Evolutionary conservation across 108 stramenopile genomes (phyloP).

Genomic region (Thalassiosira profunda): DNA sequence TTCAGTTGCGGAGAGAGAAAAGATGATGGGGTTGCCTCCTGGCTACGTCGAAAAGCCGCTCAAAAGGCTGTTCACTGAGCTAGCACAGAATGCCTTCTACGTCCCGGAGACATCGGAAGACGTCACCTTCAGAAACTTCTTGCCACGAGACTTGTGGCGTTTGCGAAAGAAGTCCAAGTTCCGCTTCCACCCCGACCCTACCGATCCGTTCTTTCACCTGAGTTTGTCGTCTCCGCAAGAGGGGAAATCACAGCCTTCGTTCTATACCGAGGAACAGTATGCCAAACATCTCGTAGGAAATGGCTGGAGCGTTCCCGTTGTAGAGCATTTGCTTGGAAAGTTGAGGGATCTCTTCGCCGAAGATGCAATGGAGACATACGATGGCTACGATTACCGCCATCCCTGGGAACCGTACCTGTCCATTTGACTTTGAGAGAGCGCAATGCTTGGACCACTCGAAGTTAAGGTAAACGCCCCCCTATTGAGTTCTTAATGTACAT

Average conservation of each 20-base stretch:
- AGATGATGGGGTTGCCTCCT: slow-evolving; percentile 34
- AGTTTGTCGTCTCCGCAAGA: slow-evolving; percentile 26
- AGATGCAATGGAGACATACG: neutral
- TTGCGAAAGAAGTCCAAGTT: slow-evolving; percentile 25
- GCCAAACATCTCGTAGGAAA: slow-evolving; percentile 45
- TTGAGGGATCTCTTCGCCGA: neutral
- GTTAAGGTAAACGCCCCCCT: too few relatives aligned
- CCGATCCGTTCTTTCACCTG: slow-evolving; percentile 33
- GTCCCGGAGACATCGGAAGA: slow-evolving; percentile 23
- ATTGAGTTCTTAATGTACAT: too few relatives aligned
- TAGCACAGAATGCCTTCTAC: slow-evolving; percentile 13
- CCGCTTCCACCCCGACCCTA: slow-evolving; percentile 1
- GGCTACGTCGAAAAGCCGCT: slow-evolving; percentile 22
- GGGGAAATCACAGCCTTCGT: slow-evolving; percentile 17
- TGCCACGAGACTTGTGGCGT: slow-evolving; percentile 17
- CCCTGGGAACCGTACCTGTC: slow-evolving; percentile 3
- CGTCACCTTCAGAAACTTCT: slow-evolving; percentile 20
- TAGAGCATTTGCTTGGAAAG: neutral
- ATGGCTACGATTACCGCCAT: neutral
- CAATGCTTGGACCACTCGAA: too few relatives aligned
- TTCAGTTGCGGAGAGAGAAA: slow-evolving; percentile 28
- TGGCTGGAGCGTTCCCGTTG: slow-evolving; percentile 2
- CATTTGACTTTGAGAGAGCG: too few relatives aligned
- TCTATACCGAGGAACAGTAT: slow-evolving; percentile 28
- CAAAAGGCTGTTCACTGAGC: slow-evolving; percentile 5